Conservation (phyloP, 2,329 filamentous ascomycete species). For the Tolypocladium pustulatum region DNA sequence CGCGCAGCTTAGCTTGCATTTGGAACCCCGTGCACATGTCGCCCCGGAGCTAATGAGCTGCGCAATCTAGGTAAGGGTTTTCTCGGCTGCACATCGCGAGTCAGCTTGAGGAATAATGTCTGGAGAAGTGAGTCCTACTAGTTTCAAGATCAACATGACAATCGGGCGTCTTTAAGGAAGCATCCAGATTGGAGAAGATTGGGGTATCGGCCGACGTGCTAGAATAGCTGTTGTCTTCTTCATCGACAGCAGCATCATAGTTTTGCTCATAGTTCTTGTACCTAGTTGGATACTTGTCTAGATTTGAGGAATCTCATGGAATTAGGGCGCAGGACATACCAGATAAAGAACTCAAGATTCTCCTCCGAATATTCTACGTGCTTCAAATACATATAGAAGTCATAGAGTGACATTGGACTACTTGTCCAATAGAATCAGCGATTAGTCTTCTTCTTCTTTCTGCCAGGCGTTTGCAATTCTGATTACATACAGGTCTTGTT, state of each 20-base stretch:
- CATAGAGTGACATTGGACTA: slow-evolving; percentile 37
- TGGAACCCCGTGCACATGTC: not conserved
- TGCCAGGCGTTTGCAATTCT: not conserved
- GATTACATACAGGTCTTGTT: slow-evolving; percentile 31
- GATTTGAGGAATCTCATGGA: not conserved
- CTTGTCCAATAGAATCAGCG: slow-evolving; percentile 14
- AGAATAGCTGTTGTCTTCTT: not conserved
- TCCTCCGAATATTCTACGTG: slow-evolving; percentile 37
- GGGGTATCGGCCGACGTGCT: not conserved
- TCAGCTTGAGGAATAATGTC: not conserved
- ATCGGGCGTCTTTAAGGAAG: not conserved
- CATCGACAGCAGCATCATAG: not conserved
- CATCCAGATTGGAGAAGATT: too few relatives aligned
- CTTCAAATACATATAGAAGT: slow-evolving; percentile 41
- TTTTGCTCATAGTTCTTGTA: slow-evolving; percentile 31
- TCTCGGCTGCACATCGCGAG: not conserved
- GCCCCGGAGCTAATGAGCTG: not conserved
- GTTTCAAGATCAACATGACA: not conserved
- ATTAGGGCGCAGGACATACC: slow-evolving; percentile 18
- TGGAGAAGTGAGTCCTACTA: not conserved
- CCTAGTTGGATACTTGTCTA: slow-evolving; percentile 13
- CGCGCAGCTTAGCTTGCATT: not conserved
- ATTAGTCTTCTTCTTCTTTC: not conserved
- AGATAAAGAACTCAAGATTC: slow-evolving; percentile 39
- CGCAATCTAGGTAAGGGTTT: not conserved